phyloP scores from a whole-genome alignment of 176 grass and related monocot species.

The Aegilops bicornis region DNA sequence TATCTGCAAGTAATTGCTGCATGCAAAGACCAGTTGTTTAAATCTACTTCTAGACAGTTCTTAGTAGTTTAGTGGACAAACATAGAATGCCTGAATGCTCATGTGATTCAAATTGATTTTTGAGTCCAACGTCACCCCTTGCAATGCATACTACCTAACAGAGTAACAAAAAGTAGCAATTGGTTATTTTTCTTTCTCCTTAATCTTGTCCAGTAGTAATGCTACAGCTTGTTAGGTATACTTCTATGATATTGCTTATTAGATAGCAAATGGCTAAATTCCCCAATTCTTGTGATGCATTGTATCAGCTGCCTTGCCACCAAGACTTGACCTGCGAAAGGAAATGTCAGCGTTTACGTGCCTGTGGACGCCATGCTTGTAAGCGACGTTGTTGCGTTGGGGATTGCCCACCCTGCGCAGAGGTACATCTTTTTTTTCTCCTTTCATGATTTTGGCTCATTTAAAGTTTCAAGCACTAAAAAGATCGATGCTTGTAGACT shows the following conservation, averaged over 20 bases:
- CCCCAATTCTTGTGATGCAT: conserved; percentile 24
- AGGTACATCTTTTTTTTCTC: conserved; percentile 42
- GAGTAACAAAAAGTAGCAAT: conserved; percentile 2
- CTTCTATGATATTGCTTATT: not conserved
- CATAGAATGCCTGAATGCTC: not conserved
- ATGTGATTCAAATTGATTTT: conserved; percentile 11
- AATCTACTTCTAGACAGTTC: not conserved
- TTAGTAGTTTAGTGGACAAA: not conserved
- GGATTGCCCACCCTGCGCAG: conserved; percentile 77
- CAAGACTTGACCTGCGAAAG: conserved; percentile 98
- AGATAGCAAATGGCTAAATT: conserved; percentile 14
- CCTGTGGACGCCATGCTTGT: conserved; percentile 93
- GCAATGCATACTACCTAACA: not conserved
- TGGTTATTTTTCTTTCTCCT: not conserved
- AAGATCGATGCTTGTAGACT: conserved; percentile 51
- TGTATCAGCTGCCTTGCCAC: conserved; percentile 88
- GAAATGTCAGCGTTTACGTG: conserved; percentile 72
- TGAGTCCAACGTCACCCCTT: not conserved
- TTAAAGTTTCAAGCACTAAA: conserved; percentile 43
- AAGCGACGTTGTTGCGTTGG: conserved; percentile 84
- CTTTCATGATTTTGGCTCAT: not conserved
- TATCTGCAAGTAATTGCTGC: not conserved
- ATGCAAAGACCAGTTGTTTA: not conserved
- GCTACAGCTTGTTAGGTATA: not conserved
- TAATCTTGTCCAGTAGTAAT: not conserved